Evolutionary conservation across 2,329 filamentous ascomycete species (phyloP), one percentile per base, ranked within the genome.

Genomic region (Tetracladium maxilliforme): DNA sequence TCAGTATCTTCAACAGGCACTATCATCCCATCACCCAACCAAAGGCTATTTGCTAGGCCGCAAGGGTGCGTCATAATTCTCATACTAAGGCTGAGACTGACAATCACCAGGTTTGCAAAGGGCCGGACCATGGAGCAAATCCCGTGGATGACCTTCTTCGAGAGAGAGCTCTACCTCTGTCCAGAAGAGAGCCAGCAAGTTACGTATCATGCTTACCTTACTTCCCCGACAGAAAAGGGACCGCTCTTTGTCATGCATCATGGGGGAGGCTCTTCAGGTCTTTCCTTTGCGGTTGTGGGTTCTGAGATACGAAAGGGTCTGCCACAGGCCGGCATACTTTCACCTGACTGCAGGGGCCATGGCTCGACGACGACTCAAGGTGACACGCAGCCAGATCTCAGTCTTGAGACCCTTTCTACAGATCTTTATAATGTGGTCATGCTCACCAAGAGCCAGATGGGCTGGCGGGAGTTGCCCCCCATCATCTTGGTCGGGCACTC

Each of bases 181-280:
- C 58, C 25, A 46, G 53, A 23, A 41, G 50, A 18, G 47, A 48
- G 8, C 41, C 47, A 9, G 36, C 34, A 16, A 53, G 54, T 82
- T 21, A 68, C 61, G 25, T 78, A 86, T 44, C 90, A 98, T 56
- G 80, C 70, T 29, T 95, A 95, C 48, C 61, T 95, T 21, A 93
- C 73, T 12, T 83, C 84, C 1, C 84, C 84, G 1, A 86, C 87
- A 2, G 72, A 64, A 19, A 64, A 66, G 32, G 81, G 78, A 0
- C 84, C 87, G 1, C 59, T 98, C 5, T 86, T 98, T 49, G 77
- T 95, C 31, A 82, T 80, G 52, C 90, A 98, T 45, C 90, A 98
- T 52, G 90, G 90, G 19, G 90, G 82, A 20, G 90, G 90, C 10
- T 92, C 86, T 4, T 93, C 86, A 1, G 92, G 80, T 6, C 66